Conservation (phyloP, 768 basidiomycete genomes). For the Kwoniella mangroviensis region DNA sequence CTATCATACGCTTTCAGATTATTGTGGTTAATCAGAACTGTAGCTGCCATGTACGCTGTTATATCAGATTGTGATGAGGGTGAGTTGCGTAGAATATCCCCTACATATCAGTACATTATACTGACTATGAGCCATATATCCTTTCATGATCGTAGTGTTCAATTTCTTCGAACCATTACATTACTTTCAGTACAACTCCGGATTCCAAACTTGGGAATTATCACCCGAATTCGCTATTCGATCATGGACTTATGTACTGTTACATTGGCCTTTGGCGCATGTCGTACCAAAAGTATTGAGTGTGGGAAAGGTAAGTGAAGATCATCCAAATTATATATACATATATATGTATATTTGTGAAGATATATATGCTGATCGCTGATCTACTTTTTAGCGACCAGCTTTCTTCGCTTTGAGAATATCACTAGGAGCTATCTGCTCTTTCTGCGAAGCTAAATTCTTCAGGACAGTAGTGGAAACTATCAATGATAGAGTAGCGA, state of each 20-base stretch:
- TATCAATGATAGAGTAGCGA: constrained; percentile 84
- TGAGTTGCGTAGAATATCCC: constrained; percentile 51
- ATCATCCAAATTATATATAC: too few species aligned
- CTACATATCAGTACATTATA: background rate
- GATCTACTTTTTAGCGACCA: constrained; percentile 65
- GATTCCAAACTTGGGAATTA: constrained; percentile 98
- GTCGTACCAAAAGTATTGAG: constrained; percentile 60
- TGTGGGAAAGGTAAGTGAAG: constrained; percentile 70
- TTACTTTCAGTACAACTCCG: constrained; percentile 80
- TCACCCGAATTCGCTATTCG: constrained; percentile 88
- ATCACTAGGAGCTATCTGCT: constrained; percentile 72
- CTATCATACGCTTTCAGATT: constrained; percentile 84
- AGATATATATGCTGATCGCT: background rate
- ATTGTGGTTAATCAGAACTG: constrained; percentile 75
- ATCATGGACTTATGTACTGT: constrained; percentile 88
- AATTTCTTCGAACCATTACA: constrained; percentile 99
- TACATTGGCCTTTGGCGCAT: constrained; percentile 69
- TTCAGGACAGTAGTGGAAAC: constrained; percentile 79
- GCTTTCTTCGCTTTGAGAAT: constrained; percentile 89
- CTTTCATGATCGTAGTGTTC: constrained; percentile 68
- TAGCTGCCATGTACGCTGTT: constrained; percentile 91
- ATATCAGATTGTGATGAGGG: constrained; percentile 98
- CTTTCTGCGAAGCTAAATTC: constrained; percentile 77
- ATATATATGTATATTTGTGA: background rate
- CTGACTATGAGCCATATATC: constrained; percentile 2